A percentile compares a stretch with the other conserved stretches of the same genome.
phyloP scores from a whole-genome alignment of 2,329 filamentous ascomycete genomes.

The Botrytis galanthina region DNA sequence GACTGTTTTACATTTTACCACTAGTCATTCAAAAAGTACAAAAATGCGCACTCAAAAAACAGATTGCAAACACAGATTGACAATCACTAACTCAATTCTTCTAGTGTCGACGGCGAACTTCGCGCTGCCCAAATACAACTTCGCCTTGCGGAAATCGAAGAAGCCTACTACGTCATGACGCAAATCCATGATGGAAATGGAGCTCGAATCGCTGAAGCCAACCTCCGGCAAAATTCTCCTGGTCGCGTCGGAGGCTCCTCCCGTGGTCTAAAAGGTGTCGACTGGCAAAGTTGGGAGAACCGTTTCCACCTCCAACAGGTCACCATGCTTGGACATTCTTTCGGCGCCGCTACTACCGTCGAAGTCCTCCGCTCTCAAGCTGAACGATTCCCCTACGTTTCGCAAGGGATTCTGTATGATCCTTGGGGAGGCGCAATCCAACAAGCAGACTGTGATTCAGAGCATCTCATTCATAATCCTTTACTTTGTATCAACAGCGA shows the following conservation, averaged over 20 bases:
- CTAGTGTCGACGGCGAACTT: conserved; percentile 54
- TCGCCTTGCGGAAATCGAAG: conserved; percentile 62
- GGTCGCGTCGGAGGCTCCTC: conserved; percentile 60
- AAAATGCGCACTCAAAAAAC: background rate
- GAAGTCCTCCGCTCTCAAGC: conserved; percentile 55
- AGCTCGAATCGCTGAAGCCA: conserved; percentile 48
- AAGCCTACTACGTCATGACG: conserved; percentile 57
- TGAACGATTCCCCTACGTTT: conserved; percentile 54
- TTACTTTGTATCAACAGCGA: conserved; percentile 64
- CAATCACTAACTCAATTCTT: background rate
- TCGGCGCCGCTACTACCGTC: conserved; percentile 62
- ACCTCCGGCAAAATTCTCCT: conserved; percentile 49
- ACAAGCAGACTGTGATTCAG: conserved; percentile 44
- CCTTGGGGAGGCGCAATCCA: conserved; percentile 56
- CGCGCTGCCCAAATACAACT: conserved; percentile 61
- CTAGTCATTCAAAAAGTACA: background rate
- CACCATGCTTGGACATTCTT: conserved; percentile 64
- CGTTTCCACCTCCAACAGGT: conserved; percentile 56
- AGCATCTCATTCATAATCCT: conserved; percentile 50
- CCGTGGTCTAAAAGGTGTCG: conserved; percentile 52
- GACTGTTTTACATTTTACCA: background rate
- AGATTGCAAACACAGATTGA: background rate
- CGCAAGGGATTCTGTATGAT: conserved; percentile 65
- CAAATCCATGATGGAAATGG: conserved; percentile 55
- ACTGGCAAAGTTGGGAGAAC: conserved; percentile 56